phyloP scores from a whole-genome alignment of 1,139 yeast species.

The Sugiyamaella xylanicola region DNA sequence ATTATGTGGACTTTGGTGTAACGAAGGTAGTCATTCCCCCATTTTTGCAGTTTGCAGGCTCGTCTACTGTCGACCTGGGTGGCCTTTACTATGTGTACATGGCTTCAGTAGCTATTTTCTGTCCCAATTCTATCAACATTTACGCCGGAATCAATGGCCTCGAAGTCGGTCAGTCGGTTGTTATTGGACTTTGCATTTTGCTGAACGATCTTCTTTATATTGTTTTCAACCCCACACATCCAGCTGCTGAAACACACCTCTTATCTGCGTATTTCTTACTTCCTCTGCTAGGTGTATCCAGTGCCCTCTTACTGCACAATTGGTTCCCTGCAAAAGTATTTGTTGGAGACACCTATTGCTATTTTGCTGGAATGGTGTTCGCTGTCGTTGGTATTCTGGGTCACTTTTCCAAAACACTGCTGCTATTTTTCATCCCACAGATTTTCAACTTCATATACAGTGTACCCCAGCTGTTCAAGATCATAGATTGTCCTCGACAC shows the following conservation, averaged over 20 bases:
- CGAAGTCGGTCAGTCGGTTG: constrained; percentile 92
- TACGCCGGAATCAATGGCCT: constrained; percentile 95
- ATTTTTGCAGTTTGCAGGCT: constrained; percentile 48
- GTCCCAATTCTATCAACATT: constrained; percentile 96
- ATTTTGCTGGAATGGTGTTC: constrained; percentile 97
- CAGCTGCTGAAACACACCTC: constrained; percentile 76
- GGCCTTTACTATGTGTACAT: constrained; percentile 78
- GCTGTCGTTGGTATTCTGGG: constrained; percentile 96
- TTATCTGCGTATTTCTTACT: constrained; percentile 76
- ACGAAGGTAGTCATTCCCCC: constrained; percentile 87
- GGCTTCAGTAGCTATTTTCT: constrained; percentile 88
- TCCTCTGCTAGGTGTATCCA: constrained; percentile 85
- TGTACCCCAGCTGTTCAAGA: constrained; percentile 80
- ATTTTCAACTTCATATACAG: constrained; percentile 86
- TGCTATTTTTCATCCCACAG: constrained; percentile 86
- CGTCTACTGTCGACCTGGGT: constrained; percentile 68
- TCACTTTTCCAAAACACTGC: constrained; percentile 89
- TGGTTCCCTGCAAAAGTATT: constrained; percentile 92
- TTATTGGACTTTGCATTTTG: constrained; percentile 69
- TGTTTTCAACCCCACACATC: constrained; percentile 54
- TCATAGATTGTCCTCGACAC: constrained; percentile 95
- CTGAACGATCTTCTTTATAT: constrained; percentile 77
- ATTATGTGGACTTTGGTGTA: constrained; percentile 91
- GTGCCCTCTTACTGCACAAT: constrained; percentile 74
- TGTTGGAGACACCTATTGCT: constrained; percentile 98